Evolutionary conservation across 768 basidiomycete species (phyloP).

Genomic region (Mycena floridula): DNA sequence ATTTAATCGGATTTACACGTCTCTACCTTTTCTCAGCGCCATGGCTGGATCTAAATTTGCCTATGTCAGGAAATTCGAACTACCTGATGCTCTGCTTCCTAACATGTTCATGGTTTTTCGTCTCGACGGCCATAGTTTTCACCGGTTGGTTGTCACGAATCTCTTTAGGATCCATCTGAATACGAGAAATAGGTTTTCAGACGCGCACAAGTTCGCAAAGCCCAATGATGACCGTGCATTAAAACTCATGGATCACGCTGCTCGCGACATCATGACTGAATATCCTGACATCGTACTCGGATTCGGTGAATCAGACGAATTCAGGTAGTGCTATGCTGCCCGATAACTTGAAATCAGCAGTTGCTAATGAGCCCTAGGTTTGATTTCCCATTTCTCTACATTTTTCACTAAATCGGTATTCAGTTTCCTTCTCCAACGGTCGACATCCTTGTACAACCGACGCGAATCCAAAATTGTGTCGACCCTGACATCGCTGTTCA

Average conservation of each 20-base stretch:
- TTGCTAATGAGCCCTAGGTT: not conserved
- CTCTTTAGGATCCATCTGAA: not conserved
- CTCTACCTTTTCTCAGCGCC: conserved; percentile 1
- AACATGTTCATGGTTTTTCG: conserved; percentile 81
- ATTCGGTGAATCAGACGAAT: conserved; percentile 98
- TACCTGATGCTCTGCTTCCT: conserved; percentile 80
- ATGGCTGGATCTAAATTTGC: conserved; percentile 95
- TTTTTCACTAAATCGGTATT: conserved; percentile 3
- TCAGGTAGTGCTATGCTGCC: conserved; percentile 51
- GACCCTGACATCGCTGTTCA: conserved; percentile 80
- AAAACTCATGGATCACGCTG: conserved; percentile 88
- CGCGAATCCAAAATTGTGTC: conserved; percentile 83
- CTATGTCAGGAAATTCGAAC: conserved; percentile 87
- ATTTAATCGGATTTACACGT: too few species aligned
- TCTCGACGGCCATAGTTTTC: conserved; percentile 91
- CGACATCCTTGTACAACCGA: conserved; percentile 76
- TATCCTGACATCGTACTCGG: conserved; percentile 80
- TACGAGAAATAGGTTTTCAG: conserved; percentile 82
- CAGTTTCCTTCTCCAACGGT: conserved; percentile 83
- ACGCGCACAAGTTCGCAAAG: conserved; percentile 75
- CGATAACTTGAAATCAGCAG: not conserved
- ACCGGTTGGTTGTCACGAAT: conserved; percentile 48
- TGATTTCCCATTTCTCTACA: too few species aligned
- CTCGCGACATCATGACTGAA: conserved; percentile 72
- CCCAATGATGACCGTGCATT: conserved; percentile 90